Evolutionary conservation across 106 monocot species (phyloP), one percentile per base, ranked within the genome.

Genomic region (Dendrobium nobile): DNA sequence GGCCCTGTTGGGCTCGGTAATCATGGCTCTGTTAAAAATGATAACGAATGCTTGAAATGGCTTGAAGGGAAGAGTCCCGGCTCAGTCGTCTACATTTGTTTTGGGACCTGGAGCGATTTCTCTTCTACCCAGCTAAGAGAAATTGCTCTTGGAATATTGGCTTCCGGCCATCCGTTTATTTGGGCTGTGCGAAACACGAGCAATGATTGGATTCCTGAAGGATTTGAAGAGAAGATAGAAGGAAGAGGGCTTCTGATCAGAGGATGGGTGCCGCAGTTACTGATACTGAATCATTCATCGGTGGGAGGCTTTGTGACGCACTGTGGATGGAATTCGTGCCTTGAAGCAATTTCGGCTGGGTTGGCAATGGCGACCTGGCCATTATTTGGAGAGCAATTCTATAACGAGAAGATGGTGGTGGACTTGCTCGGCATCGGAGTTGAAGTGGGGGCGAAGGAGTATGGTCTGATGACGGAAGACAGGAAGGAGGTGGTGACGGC

Each of bases 291-390:
- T 33, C 84, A 84, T 51, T 17, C 22, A 9, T 72, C 85, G 10
- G 64, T 79, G 0, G 85, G 79, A 11, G 79, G 84, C 17, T 79
- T 84, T 41, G 79, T 84, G 74, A 84, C 79, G 33, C 84, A 88
- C 78, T 83, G 88, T 54, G 88, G 88, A 15, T 88, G 84, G 84
- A 84, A 84, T 48, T 84, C 84, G 17, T 40, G 41, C 26, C 20
- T 84, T 18, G 84, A 84, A 17, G 75, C 75, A 31, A 47, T 79
- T 10, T 24, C 45, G 16, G 84, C 84, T 1, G 84, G 84, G 9
- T 0, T 84, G 84, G 75, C 84, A 28, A 17, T 84, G 84, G 43
- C 73, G 20, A 79, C 84, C 13, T 84, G 84, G 84, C 84, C 84
- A 2, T 7, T 84, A 28, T 79, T 83, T 8, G 51, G 41, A 11